Evolutionary conservation across 805 yeast species (phyloP).

Genomic region (Kregervanrija pseudodelftensis): DNA sequence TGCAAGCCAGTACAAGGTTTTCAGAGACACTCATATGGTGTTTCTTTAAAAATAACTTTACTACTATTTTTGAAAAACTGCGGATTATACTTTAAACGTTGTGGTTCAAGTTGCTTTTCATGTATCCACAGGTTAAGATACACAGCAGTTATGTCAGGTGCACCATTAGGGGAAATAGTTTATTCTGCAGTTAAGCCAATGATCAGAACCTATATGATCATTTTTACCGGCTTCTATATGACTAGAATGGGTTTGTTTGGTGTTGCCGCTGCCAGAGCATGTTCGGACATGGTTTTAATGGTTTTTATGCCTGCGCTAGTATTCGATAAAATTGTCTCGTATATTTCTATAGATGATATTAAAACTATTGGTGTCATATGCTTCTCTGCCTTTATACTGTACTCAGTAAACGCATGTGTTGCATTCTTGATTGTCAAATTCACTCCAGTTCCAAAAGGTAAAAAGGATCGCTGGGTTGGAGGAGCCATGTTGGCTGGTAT

Average conservation of each 20-base stretch:
- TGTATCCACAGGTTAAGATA: not conserved
- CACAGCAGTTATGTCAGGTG: constrained; percentile 7
- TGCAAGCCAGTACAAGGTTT: too few species aligned
- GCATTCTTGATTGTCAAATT: constrained; percentile 30
- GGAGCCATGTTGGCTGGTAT: constrained; percentile 65
- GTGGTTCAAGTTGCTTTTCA: not conserved
- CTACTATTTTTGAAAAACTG: too few species aligned
- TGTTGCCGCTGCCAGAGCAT: constrained; percentile 54
- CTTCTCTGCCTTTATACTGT: constrained; percentile 43
- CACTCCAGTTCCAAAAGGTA: constrained; percentile 44
- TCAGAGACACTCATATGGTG: too few species aligned
- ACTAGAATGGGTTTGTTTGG: constrained; percentile 53
- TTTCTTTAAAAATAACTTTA: too few species aligned
- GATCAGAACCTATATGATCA: constrained; percentile 65
- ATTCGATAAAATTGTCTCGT: constrained; percentile 54
- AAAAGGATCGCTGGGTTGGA: constrained; percentile 50
- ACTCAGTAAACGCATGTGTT: constrained; percentile 40
- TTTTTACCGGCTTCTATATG: constrained; percentile 55
- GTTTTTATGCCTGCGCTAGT: constrained; percentile 62
- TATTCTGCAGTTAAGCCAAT: constrained; percentile 65
- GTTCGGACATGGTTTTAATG: constrained; percentile 57
- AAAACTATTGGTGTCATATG: constrained; percentile 63
- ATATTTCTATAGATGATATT: constrained; percentile 56
- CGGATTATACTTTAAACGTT: too few species aligned
- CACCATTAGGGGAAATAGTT: constrained; percentile 21